Evolutionary conservation across 2,329 filamentous ascomycete species (phyloP), one percentile per base, ranked within the genome.

Genomic region (Colletotrichum liaoningense): DNA sequence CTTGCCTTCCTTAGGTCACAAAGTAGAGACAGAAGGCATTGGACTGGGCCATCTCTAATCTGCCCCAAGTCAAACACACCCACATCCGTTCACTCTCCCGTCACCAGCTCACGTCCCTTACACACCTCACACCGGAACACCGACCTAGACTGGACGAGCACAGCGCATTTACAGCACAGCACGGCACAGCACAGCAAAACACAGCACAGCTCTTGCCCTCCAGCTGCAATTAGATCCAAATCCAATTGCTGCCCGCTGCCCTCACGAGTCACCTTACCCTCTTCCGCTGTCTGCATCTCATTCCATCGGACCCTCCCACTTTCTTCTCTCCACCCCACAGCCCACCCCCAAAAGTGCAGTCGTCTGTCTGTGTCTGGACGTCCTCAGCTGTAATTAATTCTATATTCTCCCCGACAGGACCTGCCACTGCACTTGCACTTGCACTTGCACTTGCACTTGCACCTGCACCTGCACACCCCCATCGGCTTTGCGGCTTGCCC

Each of bases 261-360:
- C 38, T 42, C 38, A 42, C 38, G 19, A 24, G 16, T 30, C 49
- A 19, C 42, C 56, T 16, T 57, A 54, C 57, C 46, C 63, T 24
- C 56, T 42, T 42, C 49, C 46, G 62, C 56, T 52, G 60, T 56
- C 46, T 58, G 59, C 54, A 64, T 60, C 66, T 38, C 26, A 35
- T 59, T 59, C 59, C 70, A 64, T 69, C 59, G 58, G 54, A 42
- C 49, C 64, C 69, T 68, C 28, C 64, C 65, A 54, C 54, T 28
- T 68, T 69, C 58, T 42, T 26, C 63, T 66, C 38, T 49, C 65
- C 69, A 69, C 65, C 65, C 69, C 70, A 73, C 59, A 69, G 66
- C 66, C 46, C 52, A 24, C 30, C 52, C 67, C 66, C 70, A 26
- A 58, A 64, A 64, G 66, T 66, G 65, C 66, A 64, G 59, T 11